A percentile compares a stretch with the other conserved stretches of the same genome.
phyloP scores from a whole-genome alignment of 805 yeast species.

The Ogataea minuta region DNA sequence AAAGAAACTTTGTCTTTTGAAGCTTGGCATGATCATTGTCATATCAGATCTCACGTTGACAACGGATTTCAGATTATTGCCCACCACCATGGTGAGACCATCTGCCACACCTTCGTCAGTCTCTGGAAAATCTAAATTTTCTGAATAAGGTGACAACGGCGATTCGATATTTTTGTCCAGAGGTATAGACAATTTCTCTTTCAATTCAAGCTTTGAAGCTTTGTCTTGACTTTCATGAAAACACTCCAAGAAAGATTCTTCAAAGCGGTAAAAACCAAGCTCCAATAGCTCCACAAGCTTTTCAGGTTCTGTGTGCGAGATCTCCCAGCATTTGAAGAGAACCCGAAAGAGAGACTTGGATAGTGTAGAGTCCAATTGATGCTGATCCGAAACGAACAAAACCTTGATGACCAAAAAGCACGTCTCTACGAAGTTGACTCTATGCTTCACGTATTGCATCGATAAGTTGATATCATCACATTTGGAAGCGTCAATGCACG shows the following conservation, averaged over 20 bases:
- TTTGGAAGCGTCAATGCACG: conserved; percentile 28
- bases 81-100: conserved; percentile 32
- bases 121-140: conserved; percentile 10
- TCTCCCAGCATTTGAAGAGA: conserved; percentile 25
- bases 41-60: conserved; percentile 31
- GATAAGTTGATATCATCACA: conserved; percentile 29
- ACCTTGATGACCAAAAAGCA: conserved; percentile 18
- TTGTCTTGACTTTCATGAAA: conserved; percentile 14
- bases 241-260: conserved; percentile 20
- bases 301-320: conserved; percentile 15
- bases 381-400: conserved; percentile 10
- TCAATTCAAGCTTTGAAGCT: conserved; percentile 14
- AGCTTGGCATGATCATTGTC: conserved; percentile 38
- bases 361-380: conserved; percentile 19
- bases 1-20: conserved; percentile 10
- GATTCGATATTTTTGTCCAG: neutral
- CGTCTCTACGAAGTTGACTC: conserved; percentile 21
- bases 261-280: conserved; percentile 11
- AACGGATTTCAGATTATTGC: conserved; percentile 15
- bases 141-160: conserved; percentile 8
- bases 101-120: conserved; percentile 23
- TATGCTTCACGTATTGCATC: conserved; percentile 31
- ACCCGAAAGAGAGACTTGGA: conserved; percentile 24
- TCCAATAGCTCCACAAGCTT: conserved; percentile 16
- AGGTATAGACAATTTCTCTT: conserved; percentile 1